phyloP scores from a whole-genome alignment of 768 basidiomycete species.

The Lactarius hengduanensis region DNA sequence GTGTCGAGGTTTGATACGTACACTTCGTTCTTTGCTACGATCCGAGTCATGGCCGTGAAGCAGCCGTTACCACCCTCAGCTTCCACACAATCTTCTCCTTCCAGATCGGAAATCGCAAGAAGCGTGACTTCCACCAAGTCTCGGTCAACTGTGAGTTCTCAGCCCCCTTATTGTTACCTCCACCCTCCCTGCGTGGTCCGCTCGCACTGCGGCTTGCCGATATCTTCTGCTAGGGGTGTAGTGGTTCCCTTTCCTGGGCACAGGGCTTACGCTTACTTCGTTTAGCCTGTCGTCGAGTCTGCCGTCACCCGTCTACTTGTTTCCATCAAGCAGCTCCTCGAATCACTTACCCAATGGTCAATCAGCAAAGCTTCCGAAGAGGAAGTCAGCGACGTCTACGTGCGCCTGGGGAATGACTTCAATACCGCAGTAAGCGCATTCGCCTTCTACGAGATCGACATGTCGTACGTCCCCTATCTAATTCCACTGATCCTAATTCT shows the following conservation, averaged over 20 bases:
- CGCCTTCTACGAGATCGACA: slow-evolving; percentile 77
- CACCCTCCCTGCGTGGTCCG: too few species aligned
- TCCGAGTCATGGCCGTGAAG: slow-evolving; percentile 18
- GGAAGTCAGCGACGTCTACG: slow-evolving; percentile 95
- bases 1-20: too few species aligned
- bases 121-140: slow-evolving; percentile 14
- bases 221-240: not conserved
- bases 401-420: slow-evolving; percentile 95
- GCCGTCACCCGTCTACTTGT: slow-evolving; percentile 91
- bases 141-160: slow-evolving; percentile 16
- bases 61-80: slow-evolving; percentile 17
- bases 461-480: slow-evolving; percentile 55
- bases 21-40: not conserved
- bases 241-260: not conserved
- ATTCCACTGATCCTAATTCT: slow-evolving; percentile 14
- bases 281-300: slow-evolving; percentile 79
- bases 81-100: not conserved
- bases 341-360: slow-evolving; percentile 86
- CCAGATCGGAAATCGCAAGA: slow-evolving; percentile 6
- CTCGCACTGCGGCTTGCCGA: not conserved
- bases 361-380: slow-evolving; percentile 64
- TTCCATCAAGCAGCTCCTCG: slow-evolving; percentile 92
- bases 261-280: not conserved
- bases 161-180: not conserved
- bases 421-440: slow-evolving; percentile 92